phyloP scores from a whole-genome alignment of 2,329 filamentous ascomycete species.

The Tolypocladium album region DNA sequence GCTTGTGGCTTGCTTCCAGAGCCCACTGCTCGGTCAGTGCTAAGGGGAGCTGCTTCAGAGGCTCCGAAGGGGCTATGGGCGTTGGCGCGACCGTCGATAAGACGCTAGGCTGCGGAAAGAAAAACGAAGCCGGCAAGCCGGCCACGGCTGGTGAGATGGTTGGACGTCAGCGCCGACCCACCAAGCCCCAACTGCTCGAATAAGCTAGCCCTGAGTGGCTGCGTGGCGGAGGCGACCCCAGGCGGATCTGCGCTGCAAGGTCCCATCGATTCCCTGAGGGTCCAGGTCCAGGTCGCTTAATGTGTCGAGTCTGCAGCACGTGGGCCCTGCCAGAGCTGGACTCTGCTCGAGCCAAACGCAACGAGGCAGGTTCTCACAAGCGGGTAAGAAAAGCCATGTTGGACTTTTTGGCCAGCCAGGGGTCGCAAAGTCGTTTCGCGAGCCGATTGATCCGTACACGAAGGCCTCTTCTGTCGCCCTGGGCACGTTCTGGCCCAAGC shows the following conservation, averaged over 20 bases:
- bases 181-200: neutral
- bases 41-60: neutral
- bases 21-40: neutral
- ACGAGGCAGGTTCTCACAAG: neutral
- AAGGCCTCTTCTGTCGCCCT: conserved; percentile 1
- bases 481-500: conserved; percentile 1
- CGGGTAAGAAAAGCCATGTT: neutral
- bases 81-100: neutral
- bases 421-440: neutral
- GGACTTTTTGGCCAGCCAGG: neutral
- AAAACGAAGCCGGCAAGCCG: neutral
- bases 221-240: neutral
- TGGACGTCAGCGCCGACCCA: neutral
- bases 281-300: neutral
- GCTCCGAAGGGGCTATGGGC: neutral
- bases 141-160: neutral
- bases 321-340: neutral
- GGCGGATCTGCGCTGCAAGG: neutral
- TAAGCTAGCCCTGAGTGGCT: neutral
- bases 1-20: neutral
- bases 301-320: neutral
- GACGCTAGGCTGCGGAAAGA: neutral
- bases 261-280: neutral
- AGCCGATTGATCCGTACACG: conserved; percentile 4
- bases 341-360: neutral